These are phyloP conservation scores for Auxenochlorella pyrenoidosa DNA, from an alignment of 139 green algal species.

Conservation along the genomic window DNA sequence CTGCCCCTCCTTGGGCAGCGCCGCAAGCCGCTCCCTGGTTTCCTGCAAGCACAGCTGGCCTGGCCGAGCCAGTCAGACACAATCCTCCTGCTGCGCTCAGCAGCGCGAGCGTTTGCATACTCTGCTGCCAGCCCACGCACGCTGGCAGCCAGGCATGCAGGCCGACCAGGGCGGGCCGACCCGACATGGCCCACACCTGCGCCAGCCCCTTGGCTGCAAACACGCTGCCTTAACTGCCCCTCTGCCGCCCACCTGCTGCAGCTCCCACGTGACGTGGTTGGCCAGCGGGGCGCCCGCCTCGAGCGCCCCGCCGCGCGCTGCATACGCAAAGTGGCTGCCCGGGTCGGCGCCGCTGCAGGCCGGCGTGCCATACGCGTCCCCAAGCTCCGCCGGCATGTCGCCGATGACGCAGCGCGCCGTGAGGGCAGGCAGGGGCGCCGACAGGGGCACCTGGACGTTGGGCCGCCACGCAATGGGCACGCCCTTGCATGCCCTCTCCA, in stretches of 20 bases:
- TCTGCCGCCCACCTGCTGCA: background rate
- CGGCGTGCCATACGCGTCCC: background rate
- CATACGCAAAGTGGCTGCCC: background rate
- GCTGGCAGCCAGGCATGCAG: too few species aligned
- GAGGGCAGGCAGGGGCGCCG: constrained; percentile 1
- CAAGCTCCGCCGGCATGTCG: background rate
- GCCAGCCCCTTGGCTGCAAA: too few species aligned
- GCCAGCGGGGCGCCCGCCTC: background rate
- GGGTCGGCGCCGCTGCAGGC: background rate
- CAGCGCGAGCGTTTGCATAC: too few species aligned
- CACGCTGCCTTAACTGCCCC: too few species aligned
- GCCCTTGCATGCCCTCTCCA: background rate
- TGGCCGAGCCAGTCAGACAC: too few species aligned
- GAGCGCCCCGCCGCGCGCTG: background rate
- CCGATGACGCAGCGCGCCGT: background rate
- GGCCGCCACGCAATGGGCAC: background rate
- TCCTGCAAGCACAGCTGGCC: background rate
- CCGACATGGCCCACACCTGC: too few species aligned
- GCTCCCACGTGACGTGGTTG: background rate
- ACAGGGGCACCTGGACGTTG: background rate
- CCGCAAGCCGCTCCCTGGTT: background rate
- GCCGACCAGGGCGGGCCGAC: too few species aligned
- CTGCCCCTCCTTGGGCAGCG: background rate
- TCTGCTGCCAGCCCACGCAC: too few species aligned
- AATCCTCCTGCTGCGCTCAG: too few species aligned